Percentiles rank a stretch among this genome's conserved stretches.
Conservation (phyloP, 345 rosid genomes). For the Lepidium africanum region DNA sequence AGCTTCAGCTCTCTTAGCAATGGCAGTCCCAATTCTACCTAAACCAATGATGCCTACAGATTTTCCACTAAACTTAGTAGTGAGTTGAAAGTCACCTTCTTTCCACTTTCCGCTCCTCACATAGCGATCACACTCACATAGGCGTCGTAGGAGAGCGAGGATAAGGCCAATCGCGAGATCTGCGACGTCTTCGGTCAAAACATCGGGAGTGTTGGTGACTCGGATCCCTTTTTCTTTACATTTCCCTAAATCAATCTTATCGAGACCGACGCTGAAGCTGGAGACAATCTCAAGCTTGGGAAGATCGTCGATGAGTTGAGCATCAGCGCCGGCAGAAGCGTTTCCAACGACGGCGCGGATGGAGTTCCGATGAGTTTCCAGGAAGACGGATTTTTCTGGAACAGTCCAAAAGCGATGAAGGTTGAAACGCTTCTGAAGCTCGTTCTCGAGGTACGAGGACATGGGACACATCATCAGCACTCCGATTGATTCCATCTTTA, state of each 20-base stretch:
- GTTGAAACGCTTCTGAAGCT: conserved; percentile 65
- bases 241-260: conserved; percentile 70
- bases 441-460: conserved; percentile 48
- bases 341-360: conserved; percentile 82
- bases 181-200: conserved; percentile 79
- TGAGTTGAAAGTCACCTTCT: conserved; percentile 47
- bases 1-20: conserved; percentile 69
- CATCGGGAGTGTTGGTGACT: conserved; percentile 90
- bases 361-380: conserved; percentile 32
- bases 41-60: conserved; percentile 61
- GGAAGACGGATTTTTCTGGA: conserved; percentile 37
- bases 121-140: conserved; percentile 56
- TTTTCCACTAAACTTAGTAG: conserved; percentile 69
- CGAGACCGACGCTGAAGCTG: conserved; percentile 73
- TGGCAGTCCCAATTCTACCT: conserved; percentile 68
- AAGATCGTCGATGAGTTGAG: conserved; percentile 50
- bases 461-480: conserved; percentile 72
- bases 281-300: conserved; percentile 73
- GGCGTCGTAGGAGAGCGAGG: conserved; percentile 59
- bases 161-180: conserved; percentile 75
- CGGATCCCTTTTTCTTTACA: conserved; percentile 60
- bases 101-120: conserved; percentile 76
- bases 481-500: conserved; percentile 50
- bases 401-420: conserved; percentile 44
- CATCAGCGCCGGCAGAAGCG: conserved; percentile 53